phyloP scores from a whole-genome alignment of 1,139 yeast species.

The Yamadazyma siamensis region DNA sequence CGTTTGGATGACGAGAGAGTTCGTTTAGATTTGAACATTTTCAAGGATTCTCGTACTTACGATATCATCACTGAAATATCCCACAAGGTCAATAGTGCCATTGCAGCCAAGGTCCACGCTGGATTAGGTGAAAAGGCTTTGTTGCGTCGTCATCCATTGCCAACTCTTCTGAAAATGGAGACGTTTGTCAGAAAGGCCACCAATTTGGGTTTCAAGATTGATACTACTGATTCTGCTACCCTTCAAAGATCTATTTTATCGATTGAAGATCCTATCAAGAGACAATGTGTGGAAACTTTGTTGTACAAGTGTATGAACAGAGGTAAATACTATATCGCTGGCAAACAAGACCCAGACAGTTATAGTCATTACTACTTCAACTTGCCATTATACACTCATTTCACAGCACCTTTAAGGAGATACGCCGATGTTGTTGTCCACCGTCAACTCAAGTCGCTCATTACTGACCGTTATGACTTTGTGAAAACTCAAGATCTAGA shows the following conservation, averaged over 20 bases:
- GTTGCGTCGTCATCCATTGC: constrained; percentile 83
- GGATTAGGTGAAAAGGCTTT: constrained; percentile 77
- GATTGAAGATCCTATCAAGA: constrained; percentile 59
- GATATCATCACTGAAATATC: constrained; percentile 71
- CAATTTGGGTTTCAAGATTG: constrained; percentile 65
- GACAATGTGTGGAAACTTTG: constrained; percentile 77
- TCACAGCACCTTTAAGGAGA: constrained; percentile 88
- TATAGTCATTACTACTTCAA: constrained; percentile 79
- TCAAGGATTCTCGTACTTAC: constrained; percentile 57
- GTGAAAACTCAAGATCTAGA: constrained; percentile 48
- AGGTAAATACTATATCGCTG: constrained; percentile 87
- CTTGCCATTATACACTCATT: constrained; percentile 85
- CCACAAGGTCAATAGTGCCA: constrained; percentile 78
- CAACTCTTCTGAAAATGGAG: constrained; percentile 79
- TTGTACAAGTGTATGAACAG: constrained; percentile 79
- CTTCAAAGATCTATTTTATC: constrained; percentile 68
- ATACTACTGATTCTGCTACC: constrained; percentile 70
- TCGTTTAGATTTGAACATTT: constrained; percentile 67
- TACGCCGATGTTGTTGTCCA: constrained; percentile 93
- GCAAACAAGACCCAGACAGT: constrained; percentile 77
- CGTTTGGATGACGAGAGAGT: constrained; percentile 85
- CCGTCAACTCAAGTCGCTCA: constrained; percentile 74
- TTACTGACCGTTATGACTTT: constrained; percentile 29
- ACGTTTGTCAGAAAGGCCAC: constrained; percentile 70
- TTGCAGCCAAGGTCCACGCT: constrained; percentile 78